A percentile compares a stretch with the other conserved stretches of the same genome.
Evolutionary conservation across 164 flowering plant species (phyloP).

Genomic region (Magnolia changhungtana): DNA sequence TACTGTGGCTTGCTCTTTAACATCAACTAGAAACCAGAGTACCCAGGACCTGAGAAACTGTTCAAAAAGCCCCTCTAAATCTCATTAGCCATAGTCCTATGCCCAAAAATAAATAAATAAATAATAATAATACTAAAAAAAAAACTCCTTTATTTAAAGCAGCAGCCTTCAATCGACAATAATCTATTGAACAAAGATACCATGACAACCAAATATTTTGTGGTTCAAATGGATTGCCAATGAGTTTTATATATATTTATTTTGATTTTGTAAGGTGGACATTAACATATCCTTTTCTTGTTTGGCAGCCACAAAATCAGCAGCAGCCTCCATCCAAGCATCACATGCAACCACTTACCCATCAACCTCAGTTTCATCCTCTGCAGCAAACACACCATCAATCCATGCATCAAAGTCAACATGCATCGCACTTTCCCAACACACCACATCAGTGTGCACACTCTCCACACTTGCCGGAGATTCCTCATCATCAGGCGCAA

Average conservation of each 20-base stretch:
- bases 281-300: neutral
- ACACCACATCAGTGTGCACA: constrained; percentile 57
- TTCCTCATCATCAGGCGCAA: constrained; percentile 60
- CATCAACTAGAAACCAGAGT: neutral
- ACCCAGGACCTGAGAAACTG: neutral
- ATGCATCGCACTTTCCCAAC: constrained; percentile 43
- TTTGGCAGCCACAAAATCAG: constrained; percentile 48
- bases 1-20: too few species aligned
- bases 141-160: neutral
- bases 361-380: constrained; percentile 70
- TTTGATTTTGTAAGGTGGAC: neutral
- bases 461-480: constrained; percentile 57
- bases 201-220: neutral
- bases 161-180: neutral
- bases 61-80: neutral
- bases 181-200: neutral
- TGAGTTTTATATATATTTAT: neutral
- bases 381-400: constrained; percentile 64
- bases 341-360: constrained; percentile 52
- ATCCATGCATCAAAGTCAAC: constrained; percentile 57
- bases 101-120: neutral
- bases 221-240: neutral
- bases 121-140: too few species aligned
- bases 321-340: constrained; percentile 65
- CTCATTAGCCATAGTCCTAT: neutral